These are phyloP conservation scores for Wickerhamia fluorescens DNA, from an alignment of 805 yeast species.

Conservation along the genomic window DNA sequence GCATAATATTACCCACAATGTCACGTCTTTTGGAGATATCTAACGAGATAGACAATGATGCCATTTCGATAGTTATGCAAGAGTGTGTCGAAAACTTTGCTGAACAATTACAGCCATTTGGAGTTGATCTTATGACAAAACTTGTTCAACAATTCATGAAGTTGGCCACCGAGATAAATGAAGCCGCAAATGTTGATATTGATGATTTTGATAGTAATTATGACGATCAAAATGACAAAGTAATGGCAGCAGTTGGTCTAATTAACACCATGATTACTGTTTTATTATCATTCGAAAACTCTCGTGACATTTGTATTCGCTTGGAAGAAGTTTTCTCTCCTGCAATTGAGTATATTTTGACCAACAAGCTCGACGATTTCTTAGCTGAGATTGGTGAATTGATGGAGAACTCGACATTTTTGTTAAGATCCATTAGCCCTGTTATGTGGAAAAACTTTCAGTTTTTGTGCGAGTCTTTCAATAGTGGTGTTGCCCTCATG, in stretches of 20 bases:
- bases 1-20: slow-evolving; percentile 74
- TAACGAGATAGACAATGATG: slow-evolving; percentile 78
- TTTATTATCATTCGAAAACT: slow-evolving; percentile 73
- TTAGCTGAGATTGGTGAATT: slow-evolving; percentile 72
- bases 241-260: slow-evolving; percentile 76
- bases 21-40: slow-evolving; percentile 68
- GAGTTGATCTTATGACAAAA: slow-evolving; percentile 20
- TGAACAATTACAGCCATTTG: slow-evolving; percentile 56
- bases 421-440: slow-evolving; percentile 42
- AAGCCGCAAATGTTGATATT: slow-evolving; percentile 35
- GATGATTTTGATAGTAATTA: slow-evolving; percentile 18
- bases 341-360: slow-evolving; percentile 59
- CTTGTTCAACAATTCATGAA: slow-evolving; percentile 21
- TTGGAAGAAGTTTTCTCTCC: slow-evolving; percentile 67
- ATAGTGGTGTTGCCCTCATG: slow-evolving; percentile 48
- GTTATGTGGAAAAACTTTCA: slow-evolving; percentile 70
- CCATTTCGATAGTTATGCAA: slow-evolving; percentile 86
- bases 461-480: slow-evolving; percentile 27
- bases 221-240: slow-evolving; percentile 51
- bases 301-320: slow-evolving; percentile 54
- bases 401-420: slow-evolving; percentile 40
- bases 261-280: slow-evolving; percentile 79
- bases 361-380: slow-evolving; percentile 62
- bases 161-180: slow-evolving; percentile 40
- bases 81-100: slow-evolving; percentile 88